Percentiles rank a stretch among this genome's conserved stretches.
Conservation (phyloP, 345 rosid species). For the Cardiospermum halicacabum region DNA sequence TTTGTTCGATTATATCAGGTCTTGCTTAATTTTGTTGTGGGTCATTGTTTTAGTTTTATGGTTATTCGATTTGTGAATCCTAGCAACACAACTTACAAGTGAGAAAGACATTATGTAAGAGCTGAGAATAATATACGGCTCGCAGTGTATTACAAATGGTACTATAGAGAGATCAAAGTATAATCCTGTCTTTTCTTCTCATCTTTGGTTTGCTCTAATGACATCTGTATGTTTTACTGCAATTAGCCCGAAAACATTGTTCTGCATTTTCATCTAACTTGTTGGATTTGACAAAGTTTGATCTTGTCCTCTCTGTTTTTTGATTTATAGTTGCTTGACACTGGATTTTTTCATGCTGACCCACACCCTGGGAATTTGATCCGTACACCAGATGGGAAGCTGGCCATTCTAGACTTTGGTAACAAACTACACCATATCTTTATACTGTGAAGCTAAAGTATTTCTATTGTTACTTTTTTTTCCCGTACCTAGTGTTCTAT, state of each 20-base stretch:
- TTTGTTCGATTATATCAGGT: background rate
- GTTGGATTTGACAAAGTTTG: conserved; percentile 1
- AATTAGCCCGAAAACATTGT: background rate
- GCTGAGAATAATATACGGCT: background rate
- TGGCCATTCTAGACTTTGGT: conserved; percentile 97
- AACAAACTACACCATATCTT: conserved; percentile 24
- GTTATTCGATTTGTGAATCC: background rate
- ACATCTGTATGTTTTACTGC: conserved; percentile 1
- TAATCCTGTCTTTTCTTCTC: background rate
- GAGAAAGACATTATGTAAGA: background rate
- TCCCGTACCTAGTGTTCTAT: background rate
- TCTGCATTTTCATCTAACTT: background rate
- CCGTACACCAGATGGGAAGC: conserved; percentile 96
- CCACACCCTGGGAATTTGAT: conserved; percentile 99
- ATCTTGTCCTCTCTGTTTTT: conserved; percentile 6
- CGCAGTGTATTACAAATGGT: background rate
- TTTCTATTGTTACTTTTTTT: background rate
- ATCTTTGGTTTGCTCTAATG: background rate
- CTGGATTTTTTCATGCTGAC: conserved; percentile 98
- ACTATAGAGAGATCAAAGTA: background rate
- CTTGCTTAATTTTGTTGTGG: background rate
- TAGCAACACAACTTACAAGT: background rate
- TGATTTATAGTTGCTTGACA: conserved; percentile 77
- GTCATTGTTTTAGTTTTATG: background rate
- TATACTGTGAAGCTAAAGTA: conserved; percentile 9